Evolutionary conservation across 148 eudicot genomes (phyloP).

Genomic region (Cornus controversa): DNA sequence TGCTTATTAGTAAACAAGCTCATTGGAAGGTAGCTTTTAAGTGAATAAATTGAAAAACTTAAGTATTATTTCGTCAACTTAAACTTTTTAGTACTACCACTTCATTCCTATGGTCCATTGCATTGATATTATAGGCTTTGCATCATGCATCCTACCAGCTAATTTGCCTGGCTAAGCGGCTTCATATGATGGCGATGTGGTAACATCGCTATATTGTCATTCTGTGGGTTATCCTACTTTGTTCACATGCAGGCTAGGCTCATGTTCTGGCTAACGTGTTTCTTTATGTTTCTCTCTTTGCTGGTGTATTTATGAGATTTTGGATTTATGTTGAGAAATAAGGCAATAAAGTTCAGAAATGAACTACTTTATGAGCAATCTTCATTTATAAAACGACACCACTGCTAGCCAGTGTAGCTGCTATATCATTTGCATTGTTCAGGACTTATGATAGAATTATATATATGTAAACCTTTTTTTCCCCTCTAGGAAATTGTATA

Average conservation of each 20-base stretch:
- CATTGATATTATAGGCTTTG: background rate
- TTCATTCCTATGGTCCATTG: background rate
- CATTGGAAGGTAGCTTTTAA: too few relatives aligned
- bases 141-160: background rate
- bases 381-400: background rate
- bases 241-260: background rate
- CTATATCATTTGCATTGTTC: background rate
- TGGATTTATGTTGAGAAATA: background rate
- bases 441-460: background rate
- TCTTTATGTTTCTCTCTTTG: background rate
- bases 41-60: too few relatives aligned
- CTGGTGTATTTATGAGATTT: background rate
- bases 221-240: background rate
- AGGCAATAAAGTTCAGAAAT: background rate
- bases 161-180: background rate
- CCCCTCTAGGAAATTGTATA: too few relatives aligned
- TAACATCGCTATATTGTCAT: background rate
- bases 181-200: background rate
- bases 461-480: too few relatives aligned
- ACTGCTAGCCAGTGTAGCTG: constrained; percentile 5
- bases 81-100: too few relatives aligned
- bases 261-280: background rate
- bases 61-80: too few relatives aligned
- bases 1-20: too few relatives aligned
- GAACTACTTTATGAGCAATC: background rate